phyloP scores from a whole-genome alignment of 495 filamentous ascomycete species.

The Neurospora pannonica region DNA sequence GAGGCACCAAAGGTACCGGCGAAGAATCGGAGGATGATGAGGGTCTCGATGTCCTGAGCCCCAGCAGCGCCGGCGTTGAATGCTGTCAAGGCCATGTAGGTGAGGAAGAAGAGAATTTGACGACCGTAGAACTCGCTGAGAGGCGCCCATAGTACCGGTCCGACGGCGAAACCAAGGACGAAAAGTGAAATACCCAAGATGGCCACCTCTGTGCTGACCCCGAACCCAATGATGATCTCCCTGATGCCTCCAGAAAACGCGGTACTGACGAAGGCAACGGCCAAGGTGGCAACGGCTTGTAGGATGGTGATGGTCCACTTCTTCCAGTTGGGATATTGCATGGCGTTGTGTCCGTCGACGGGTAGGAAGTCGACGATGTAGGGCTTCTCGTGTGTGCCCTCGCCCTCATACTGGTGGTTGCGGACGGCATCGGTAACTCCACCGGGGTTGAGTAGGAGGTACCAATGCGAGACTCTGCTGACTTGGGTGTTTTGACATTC shows the following conservation, averaged over 20 bases:
- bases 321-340: slow-evolving; percentile 47
- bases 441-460: slow-evolving; percentile 25
- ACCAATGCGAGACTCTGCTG: slow-evolving; percentile 12
- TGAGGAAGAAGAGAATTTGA: slow-evolving; percentile 56
- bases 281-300: slow-evolving; percentile 59
- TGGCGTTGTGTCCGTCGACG: slow-evolving; percentile 62
- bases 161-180: slow-evolving; percentile 63
- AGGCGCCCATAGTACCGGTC: slow-evolving; percentile 58
- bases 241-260: slow-evolving; percentile 63
- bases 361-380: slow-evolving; percentile 67
- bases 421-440: slow-evolving; percentile 38
- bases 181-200: slow-evolving; percentile 65
- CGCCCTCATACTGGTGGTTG: slow-evolving; percentile 53
- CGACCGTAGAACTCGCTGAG: slow-evolving; percentile 59
- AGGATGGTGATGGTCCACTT: slow-evolving; percentile 66
- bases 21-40: slow-evolving; percentile 70
- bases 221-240: slow-evolving; percentile 51
- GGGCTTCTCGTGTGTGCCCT: slow-evolving; percentile 64
- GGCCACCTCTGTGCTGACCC: slow-evolving; percentile 49
- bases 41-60: slow-evolving; percentile 50
- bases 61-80: slow-evolving; percentile 61
- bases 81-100: slow-evolving; percentile 52
- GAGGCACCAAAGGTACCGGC: slow-evolving; percentile 71
- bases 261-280: slow-evolving; percentile 67
- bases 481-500: slow-evolving; percentile 16